phyloP scores from a whole-genome alignment of 2,329 filamentous ascomycete genomes.

The Nigrospora oryzae region DNA sequence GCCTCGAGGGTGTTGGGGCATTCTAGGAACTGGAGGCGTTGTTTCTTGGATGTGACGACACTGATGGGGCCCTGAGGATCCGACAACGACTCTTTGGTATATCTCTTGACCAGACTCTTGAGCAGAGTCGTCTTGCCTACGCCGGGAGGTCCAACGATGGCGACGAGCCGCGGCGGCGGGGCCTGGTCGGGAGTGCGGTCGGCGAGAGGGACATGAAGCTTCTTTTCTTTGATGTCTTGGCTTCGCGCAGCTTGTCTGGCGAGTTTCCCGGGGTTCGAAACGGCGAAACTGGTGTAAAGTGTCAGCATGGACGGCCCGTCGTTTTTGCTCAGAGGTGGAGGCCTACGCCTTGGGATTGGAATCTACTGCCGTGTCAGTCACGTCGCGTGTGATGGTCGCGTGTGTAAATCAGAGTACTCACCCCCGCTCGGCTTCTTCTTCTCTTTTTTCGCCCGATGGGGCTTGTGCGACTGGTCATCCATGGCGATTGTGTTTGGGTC shows the following conservation, averaged over 20 bases:
- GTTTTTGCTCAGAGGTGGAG: conserved; percentile 41
- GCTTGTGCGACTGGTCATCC: conserved; percentile 77
- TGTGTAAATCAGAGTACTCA: conserved; percentile 16
- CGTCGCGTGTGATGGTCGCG: no score
- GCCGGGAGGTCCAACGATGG: conserved; percentile 89
- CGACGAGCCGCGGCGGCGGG: conserved; percentile 84
- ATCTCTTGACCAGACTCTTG: conserved; percentile 87
- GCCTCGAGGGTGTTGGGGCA: conserved; percentile 93
- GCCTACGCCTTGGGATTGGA: conserved; percentile 87
- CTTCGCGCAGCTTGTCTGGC: conserved; percentile 8
- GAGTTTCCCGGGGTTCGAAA: conserved; percentile 6
- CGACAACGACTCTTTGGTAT: conserved; percentile 90
- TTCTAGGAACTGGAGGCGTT: conserved; percentile 91
- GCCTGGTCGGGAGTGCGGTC: conserved; percentile 85
- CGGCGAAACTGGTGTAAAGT: not conserved
- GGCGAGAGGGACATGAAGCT: conserved; percentile 91
- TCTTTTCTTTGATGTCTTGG: conserved; percentile 65
- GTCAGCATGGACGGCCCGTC: conserved; percentile 37
- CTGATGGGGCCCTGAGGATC: conserved; percentile 89
- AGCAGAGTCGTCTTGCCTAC: conserved; percentile 93
- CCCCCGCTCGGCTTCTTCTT: conserved; percentile 69
- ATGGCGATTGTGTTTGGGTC: not conserved
- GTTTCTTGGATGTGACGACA: conserved; percentile 91
- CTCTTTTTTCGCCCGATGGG: conserved; percentile 81
- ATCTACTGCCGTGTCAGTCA: conserved; percentile 35